Evolutionary conservation across 164 flowering plant genomes (phyloP).

Genomic region (Warburgia ugandensis): DNA sequence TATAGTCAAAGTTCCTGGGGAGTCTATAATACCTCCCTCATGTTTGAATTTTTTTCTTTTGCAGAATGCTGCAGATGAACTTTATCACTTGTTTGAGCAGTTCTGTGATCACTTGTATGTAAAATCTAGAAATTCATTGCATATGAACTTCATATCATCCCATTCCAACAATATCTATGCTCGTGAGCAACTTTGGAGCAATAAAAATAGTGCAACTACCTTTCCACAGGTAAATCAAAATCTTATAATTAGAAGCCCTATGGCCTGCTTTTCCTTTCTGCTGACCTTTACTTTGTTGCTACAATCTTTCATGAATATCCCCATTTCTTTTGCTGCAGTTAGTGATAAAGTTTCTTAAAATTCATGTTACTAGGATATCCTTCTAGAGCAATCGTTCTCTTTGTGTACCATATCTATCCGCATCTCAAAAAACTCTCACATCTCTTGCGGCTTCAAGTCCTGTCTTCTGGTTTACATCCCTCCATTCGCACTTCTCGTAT

Average conservation of each 20-base stretch:
- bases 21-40: constrained; percentile 3
- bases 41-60: constrained; percentile 2
- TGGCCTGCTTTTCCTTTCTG: neutral
- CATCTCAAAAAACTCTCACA: no score
- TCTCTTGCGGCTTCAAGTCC: no score
- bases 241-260: neutral
- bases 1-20: constrained; percentile 1
- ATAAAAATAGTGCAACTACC: constrained; percentile 57
- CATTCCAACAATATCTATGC: constrained; percentile 88
- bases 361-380: no score
- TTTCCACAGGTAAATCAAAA: constrained; percentile 48
- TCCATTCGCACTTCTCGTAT: no score
- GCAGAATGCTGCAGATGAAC: constrained; percentile 85
- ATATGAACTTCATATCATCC: constrained; percentile 82
- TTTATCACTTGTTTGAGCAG: constrained; percentile 74
- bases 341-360: no score
- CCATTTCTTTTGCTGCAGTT: no score
- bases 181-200: constrained; percentile 60
- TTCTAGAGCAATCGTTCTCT: no score
- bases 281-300: no score
- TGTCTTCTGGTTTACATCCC: no score
- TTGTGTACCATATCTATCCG: no score
- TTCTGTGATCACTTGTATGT: constrained; percentile 76
- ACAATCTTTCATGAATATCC: no score
- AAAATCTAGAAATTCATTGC: constrained; percentile 40